Base-by-base conservation (phyloP, 805 yeast species). In the Ogataea salicorniae region DNA sequence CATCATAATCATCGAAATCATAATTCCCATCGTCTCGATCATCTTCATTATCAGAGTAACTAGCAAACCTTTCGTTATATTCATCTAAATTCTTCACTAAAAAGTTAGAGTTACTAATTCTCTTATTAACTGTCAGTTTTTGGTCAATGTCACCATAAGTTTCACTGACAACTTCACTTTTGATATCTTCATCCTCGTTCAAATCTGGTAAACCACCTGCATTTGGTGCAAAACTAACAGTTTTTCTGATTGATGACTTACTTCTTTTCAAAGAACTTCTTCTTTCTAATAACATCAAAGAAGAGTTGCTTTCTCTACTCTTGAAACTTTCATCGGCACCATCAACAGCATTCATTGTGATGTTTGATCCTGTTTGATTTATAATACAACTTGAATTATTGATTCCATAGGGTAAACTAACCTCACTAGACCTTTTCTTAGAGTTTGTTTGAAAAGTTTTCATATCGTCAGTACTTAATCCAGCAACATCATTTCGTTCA, bases 101-200 rank as follows among this genome's bases (percentile, higher is more conserved):
- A 39, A 67, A 62, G 49, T 67, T 67, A 3, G 62, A 46, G 29
- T 49, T 55, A 44, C 61, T 58, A 7, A 60, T 50, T 23, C 66
- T 52, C 38, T 66, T 66, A 23, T 52, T 55, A 8, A 62, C 6
- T 53, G 58, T n/a, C 37, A 39, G 33, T 8, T 44, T 36, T 3
- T 45, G 42, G 9, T 68, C 71, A 29, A 20, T 20, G 20, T 56
- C 57, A 4, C 71, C 67, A 42, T 59, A 68, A 0, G 66, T 51
- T 41, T 75, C 79, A 51, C 76, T 71, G 23, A 72, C 57, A 5
- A 71, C 66, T 45, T 75, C 80, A 2, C 71, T 61, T 31, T 55
- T 55, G 39, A 59, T 59, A 22, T 73, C 77, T 13, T 70, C 73
- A 14, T 61, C 62, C 22, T 58, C 61, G 5, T 43, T 37, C 13